Conservation (phyloP, 768 basidiomycete genomes). For the Tulasnella sp. region DNA sequence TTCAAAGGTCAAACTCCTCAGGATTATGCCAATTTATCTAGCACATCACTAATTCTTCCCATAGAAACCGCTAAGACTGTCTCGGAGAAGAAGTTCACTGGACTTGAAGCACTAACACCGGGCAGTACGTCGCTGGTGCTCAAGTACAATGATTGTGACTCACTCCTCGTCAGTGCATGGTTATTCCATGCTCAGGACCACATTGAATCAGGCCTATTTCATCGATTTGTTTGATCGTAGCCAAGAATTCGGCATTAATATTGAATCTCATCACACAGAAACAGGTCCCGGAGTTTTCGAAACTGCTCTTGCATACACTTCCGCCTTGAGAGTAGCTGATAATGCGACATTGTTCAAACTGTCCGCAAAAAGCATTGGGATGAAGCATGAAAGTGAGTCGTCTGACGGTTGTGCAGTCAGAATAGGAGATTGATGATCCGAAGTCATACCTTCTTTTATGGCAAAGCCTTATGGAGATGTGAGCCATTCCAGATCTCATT, state of each 20-base stretch:
- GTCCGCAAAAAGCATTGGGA: slow-evolving; percentile 80
- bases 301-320: slow-evolving; percentile 76
- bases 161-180: slow-evolving; percentile 66
- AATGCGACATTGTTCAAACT: slow-evolving; percentile 90
- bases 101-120: slow-evolving; percentile 69
- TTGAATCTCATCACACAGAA: slow-evolving; percentile 90
- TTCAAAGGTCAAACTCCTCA: slow-evolving; percentile 77
- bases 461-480: slow-evolving; percentile 94
- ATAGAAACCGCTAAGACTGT: slow-evolving; percentile 68
- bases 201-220: slow-evolving; percentile 82
- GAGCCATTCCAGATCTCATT: not conserved
- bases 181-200: slow-evolving; percentile 83
- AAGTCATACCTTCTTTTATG: slow-evolving; percentile 90
- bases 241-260: slow-evolving; percentile 53
- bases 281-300: slow-evolving; percentile 79
- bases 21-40: not conserved
- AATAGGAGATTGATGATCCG: not conserved
- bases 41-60: slow-evolving; percentile 16
- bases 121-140: slow-evolving; percentile 54
- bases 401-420: not conserved
- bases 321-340: slow-evolving; percentile 71
- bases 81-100: slow-evolving; percentile 62
- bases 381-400: slow-evolving; percentile 47
- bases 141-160: not conserved
- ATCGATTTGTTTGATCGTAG: slow-evolving; percentile 72